phyloP scores from a whole-genome alignment of 495 filamentous ascomycete species.

The Usnea hakonensis region DNA sequence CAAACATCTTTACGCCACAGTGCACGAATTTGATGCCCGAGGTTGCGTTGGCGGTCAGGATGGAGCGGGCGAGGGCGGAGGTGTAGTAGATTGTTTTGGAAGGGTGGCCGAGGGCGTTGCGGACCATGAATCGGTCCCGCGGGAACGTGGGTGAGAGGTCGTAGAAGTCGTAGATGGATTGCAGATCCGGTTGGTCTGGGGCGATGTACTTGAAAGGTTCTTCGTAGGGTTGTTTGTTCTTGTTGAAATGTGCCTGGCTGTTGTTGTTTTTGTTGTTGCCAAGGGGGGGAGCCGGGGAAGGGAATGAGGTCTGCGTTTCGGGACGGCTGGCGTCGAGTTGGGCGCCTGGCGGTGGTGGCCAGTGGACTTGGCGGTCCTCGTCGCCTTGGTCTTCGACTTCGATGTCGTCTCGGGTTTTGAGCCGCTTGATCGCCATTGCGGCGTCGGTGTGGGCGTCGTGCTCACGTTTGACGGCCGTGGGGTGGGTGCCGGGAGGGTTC shows the following conservation, averaged over 20 bases:
- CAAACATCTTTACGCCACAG: constrained; percentile 95
- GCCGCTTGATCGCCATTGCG: constrained; percentile 39
- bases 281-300: constrained; percentile 28
- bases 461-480: constrained; percentile 33
- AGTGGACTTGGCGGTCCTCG: constrained; percentile 46
- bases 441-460: constrained; percentile 36
- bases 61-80: constrained; percentile 70
- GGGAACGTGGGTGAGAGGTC: constrained; percentile 75
- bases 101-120: constrained; percentile 75
- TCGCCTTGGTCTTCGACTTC: constrained; percentile 32
- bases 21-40: constrained; percentile 92
- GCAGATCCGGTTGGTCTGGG: constrained; percentile 62
- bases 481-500: constrained; percentile 31
- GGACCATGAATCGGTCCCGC: constrained; percentile 84
- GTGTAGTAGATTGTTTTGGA: constrained; percentile 94
- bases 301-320: constrained; percentile 28
- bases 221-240: constrained; percentile 53
- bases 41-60: constrained; percentile 74
- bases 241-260: constrained; percentile 17
- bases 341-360: constrained; percentile 38
- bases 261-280: too few relatives aligned
- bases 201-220: constrained; percentile 89
- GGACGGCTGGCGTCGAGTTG: constrained; percentile 35
- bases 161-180: constrained; percentile 73
- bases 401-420: constrained; percentile 35